Conservation (phyloP, 2,329 filamentous ascomycete genomes). For the Ophiocordyceps australis region DNA sequence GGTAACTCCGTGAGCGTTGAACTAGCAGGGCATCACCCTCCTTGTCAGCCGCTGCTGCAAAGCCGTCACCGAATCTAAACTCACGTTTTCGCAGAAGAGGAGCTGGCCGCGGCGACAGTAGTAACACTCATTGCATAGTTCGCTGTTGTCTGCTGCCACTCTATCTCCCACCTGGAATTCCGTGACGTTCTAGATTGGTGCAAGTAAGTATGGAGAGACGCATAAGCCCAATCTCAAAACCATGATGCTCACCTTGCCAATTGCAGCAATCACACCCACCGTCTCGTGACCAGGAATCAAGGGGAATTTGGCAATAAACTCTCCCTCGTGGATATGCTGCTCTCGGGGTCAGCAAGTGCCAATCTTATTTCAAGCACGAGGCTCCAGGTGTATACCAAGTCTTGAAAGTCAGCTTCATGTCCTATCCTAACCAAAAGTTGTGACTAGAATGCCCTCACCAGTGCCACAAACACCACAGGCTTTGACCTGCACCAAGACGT, state of each 20-base stretch:
- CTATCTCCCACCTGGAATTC: constrained; percentile 43
- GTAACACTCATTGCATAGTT: constrained; percentile 55
- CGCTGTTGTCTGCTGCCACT: constrained; percentile 44
- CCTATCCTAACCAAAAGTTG: too few relatives aligned
- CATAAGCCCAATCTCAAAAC: too few relatives aligned
- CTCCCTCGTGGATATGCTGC: constrained; percentile 46
- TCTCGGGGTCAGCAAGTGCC: not conserved
- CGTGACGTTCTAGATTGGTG: constrained; percentile 30
- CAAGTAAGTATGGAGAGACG: too few relatives aligned
- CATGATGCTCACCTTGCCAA: constrained; percentile 19
- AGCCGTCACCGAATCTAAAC: too few relatives aligned
- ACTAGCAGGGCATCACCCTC: too few relatives aligned
- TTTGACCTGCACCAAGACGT: constrained; percentile 49
- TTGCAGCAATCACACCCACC: constrained; percentile 42
- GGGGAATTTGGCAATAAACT: constrained; percentile 46
- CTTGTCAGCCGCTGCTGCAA: too few relatives aligned
- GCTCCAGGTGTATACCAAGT: constrained; percentile 13
- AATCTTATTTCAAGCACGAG: not conserved
- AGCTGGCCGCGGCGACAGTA: constrained; percentile 53
- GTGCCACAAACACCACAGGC: constrained; percentile 46
- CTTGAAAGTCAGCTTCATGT: constrained; percentile 9
- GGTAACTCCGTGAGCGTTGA: constrained; percentile 48
- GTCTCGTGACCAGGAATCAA: constrained; percentile 53
- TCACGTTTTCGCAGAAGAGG: constrained; percentile 44
- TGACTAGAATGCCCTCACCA: constrained; percentile 22